A percentile compares a stretch with the other conserved stretches of the same genome.
phyloP scores from a whole-genome alignment of 2,329 filamentous ascomycete species.

The Trichoderma hamatum region DNA sequence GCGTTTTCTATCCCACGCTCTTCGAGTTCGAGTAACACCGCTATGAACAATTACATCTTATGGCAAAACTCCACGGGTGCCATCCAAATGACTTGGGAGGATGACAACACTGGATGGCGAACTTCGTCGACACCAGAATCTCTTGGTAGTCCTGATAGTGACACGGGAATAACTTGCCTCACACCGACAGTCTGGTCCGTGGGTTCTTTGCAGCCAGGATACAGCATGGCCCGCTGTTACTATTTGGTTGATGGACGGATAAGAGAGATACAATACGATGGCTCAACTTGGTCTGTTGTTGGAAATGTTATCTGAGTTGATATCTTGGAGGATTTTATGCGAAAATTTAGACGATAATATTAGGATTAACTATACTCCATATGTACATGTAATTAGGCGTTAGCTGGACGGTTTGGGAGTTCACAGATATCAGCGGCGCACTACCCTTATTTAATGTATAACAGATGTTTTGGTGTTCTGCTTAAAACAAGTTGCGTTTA shows the following conservation, averaged over 20 bases:
- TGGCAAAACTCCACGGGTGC: neutral
- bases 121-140: neutral
- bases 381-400: neutral
- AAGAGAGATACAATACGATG: slow-evolving; percentile 1
- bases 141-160: neutral
- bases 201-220: neutral
- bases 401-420: neutral
- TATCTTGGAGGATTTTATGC: neutral
- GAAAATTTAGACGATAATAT: neutral
- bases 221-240: slow-evolving; percentile 11
- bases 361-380: neutral
- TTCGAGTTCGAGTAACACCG: neutral
- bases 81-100: slow-evolving; percentile 13
- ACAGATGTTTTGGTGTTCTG: too few relatives aligned
- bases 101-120: slow-evolving; percentile 6
- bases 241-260: neutral
- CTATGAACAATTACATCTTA: neutral
- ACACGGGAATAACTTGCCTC: neutral
- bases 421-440: neutral
- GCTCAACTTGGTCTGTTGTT: slow-evolving; percentile 5
- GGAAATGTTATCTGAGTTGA: neutral
- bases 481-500: too few relatives aligned
- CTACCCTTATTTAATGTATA: neutral
- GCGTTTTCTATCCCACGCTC: neutral
- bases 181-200: neutral